Base-by-base conservation (phyloP, 345 rosid species). In the Atalantia buxifolia region DNA sequence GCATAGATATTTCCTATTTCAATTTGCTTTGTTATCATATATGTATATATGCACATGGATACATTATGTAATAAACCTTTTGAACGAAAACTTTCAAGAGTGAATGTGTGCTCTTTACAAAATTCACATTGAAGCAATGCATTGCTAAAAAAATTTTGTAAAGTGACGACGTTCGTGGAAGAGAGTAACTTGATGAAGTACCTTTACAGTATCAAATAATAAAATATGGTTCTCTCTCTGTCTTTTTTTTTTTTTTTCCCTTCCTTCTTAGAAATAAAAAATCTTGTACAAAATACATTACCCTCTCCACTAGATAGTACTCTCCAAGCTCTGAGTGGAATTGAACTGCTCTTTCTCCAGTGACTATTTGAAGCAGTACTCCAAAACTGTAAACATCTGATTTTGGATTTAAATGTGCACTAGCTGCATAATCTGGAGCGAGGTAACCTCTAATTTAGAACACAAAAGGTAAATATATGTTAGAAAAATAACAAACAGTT, bases 301-400 rank as follows among this genome's bases (percentile, higher is more conserved):
- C 90, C 86, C 83, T 88, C 57, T 84, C 67, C 1, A 84, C 89
- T 10, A 86, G 87, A 74, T 71, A 79, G 53, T 82, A 80, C 69
- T 88, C 87, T 18, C 89, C 90, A 7, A 60, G 76, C 36, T 79
- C 53, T 1, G 66, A 21, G 65, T 88, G 85, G 53, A 86, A 88
- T n/a, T 84, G 85, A 24, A 84, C 57, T 0, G 86, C 80, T 9
- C 77, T 77, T 63, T 81, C 69, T 25, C 90, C 85, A 14, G 79
- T 81, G 0, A 83, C 71, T 36, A 88, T 84, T 42, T 85, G 87
- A 7, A 86, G 81, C 1, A 85, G 57, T 0, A 85, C 86, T 55
- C 90, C 87, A 18, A 80, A 85, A 19, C 87, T 84, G 61, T 85
- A 85, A 1, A 88, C 75, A 18, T 85, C 90, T 6, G 82, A 71